Evolutionary conservation across 345 rosid genomes (phyloP), one percentile per base, ranked within the genome.

Genomic region (Reutealis trisperma): DNA sequence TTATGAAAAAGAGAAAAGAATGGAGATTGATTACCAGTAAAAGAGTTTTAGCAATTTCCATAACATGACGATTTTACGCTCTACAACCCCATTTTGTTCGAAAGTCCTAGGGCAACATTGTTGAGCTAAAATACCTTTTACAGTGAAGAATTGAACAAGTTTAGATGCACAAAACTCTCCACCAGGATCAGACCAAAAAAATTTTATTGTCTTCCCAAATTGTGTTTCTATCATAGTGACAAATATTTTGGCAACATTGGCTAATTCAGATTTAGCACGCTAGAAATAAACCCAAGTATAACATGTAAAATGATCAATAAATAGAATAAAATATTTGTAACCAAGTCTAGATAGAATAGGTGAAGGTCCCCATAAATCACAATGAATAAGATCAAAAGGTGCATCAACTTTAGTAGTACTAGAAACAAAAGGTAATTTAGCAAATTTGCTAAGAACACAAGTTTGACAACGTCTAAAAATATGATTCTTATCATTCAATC

Each of bases 401-500:
- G 32, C 58, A 70, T 49, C 25, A 64, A 64, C 68, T 32, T 64
- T 64, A 5, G 68, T 27, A 64, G 44, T 64, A 64, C 44, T 64
- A 34, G 44, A 64, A 64, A 9, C 45, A 64, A 64, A 64, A 15
- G 45, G 68, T 64, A 64, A 37, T 27, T 68, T 68, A 47, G 37
- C 58, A 44, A 68, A 21, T 68, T 68, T 68, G 30, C 11, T n/a
- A 3, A 68, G 5, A 9, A 13, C 55, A 51, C 0, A 51, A 51
- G 4, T 51, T 51, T 51, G 55, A 16, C 55, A 68, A 68, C 30
- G 30, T 27, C 1, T 27, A 27, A 27, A 27, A 27, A 27, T 1
- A 27, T 27, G 1, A 27, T 27, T 27, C 30, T 27, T 27, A 27
- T 0, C 30, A 27, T 27, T 27, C 30, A 27, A 27, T 1, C 1